Evolutionary conservation across 1,139 yeast species (phyloP).

Genomic region (Candida pseudoviswanathii): DNA sequence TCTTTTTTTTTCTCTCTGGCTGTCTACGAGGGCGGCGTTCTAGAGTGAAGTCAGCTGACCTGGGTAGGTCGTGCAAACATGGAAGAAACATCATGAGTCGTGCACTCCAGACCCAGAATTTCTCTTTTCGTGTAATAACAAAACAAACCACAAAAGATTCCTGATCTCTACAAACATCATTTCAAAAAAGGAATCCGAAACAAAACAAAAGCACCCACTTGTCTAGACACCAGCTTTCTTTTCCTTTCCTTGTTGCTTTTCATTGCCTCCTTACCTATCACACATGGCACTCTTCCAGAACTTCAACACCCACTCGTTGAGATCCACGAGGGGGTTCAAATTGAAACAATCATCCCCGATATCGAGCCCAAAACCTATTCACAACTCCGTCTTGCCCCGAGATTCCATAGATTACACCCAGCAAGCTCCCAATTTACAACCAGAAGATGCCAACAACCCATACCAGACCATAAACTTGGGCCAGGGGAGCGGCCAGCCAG

Average conservation of each 20-base stretch:
- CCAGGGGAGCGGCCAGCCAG: slow-evolving; percentile 33
- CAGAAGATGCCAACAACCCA: slow-evolving; percentile 28
- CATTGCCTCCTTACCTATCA: neutral
- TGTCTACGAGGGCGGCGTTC: no score
- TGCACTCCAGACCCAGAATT: neutral
- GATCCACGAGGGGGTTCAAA: slow-evolving; percentile 58
- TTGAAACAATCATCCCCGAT: slow-evolving; percentile 45
- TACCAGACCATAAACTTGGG: slow-evolving; percentile 29
- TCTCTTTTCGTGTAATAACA: slow-evolving; percentile 3
- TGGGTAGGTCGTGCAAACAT: neutral
- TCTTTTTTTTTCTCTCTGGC: neutral
- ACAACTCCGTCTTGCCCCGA: slow-evolving; percentile 36
- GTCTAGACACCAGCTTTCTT: neutral
- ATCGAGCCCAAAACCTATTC: slow-evolving; percentile 43
- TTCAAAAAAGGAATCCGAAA: neutral
- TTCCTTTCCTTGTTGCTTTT: neutral
- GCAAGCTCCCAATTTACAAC: slow-evolving; percentile 20
- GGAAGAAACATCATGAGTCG: neutral
- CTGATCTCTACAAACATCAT: slow-evolving; percentile 3
- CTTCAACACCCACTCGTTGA: slow-evolving; percentile 56
- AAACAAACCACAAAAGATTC: neutral
- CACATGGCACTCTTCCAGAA: slow-evolving; percentile 57
- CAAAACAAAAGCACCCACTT: neutral
- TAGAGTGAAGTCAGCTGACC: no score
- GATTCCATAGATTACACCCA: slow-evolving; percentile 7